Conservation (phyloP, 2,329 filamentous ascomycete species). For the Aschersonia sp. region DNA sequence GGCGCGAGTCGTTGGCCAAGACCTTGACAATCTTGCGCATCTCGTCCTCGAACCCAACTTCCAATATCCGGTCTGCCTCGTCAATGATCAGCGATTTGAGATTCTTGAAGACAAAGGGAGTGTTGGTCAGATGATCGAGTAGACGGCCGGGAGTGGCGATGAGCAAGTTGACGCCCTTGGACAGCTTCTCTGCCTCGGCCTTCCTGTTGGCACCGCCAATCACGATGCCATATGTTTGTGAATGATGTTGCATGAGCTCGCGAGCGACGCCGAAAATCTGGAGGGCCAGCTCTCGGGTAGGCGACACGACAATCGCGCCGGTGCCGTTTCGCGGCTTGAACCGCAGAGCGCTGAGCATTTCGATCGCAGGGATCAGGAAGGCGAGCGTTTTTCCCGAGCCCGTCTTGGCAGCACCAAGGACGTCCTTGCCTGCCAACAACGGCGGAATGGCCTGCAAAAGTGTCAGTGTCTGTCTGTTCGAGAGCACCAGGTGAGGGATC, state of each 20-base stretch:
- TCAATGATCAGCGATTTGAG: conserved; percentile 86
- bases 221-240: conserved; percentile 87
- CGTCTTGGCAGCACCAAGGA: conserved; percentile 90
- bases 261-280: conserved; percentile 93
- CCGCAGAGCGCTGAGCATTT: conserved; percentile 77
- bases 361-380: conserved; percentile 85
- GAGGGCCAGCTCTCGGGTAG: conserved; percentile 82
- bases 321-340: conserved; percentile 94
- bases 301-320: conserved; percentile 83
- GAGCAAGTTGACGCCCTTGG: conserved; percentile 85
- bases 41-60: conserved; percentile 97
- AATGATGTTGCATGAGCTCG: conserved; percentile 85
- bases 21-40: conserved; percentile 96
- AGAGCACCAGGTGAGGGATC: background rate
- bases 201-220: conserved; percentile 87
- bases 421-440: conserved; percentile 75
- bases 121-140: conserved; percentile 89
- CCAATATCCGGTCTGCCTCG: conserved; percentile 89
- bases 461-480: background rate
- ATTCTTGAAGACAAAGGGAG: conserved; percentile 85
- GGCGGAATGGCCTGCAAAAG: conserved; percentile 56
- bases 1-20: conserved; percentile 68
- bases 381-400: conserved; percentile 91
- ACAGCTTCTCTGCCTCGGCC: conserved; percentile 86
- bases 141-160: conserved; percentile 89